Percentiles rank a stretch among this genome's conserved stretches.
Evolutionary conservation across 805 yeast genomes (phyloP).

Genomic region (Hyphopichia homilentoma): DNA sequence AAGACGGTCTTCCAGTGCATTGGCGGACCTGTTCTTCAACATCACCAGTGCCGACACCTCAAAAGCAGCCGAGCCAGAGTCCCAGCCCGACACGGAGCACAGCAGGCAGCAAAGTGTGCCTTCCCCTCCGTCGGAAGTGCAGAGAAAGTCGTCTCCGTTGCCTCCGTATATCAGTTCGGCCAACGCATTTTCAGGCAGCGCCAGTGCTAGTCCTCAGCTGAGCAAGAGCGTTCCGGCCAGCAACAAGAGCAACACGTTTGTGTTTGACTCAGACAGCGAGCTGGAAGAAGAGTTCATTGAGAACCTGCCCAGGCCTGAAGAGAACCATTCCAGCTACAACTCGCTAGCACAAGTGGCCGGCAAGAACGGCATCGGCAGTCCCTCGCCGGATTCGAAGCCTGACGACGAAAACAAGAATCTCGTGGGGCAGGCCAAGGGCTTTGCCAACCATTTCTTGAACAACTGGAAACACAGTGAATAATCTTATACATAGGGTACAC

Average conservation of each 20-base stretch:
- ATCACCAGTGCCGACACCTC: too few relatives aligned
- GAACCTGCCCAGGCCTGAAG: conserved; percentile 8
- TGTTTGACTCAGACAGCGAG: conserved; percentile 35
- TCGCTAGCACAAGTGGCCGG: conserved; percentile 53
- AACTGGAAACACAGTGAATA: conserved; percentile 15
- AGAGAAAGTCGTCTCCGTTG: conserved; percentile 34
- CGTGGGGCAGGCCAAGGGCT: conserved; percentile 35
- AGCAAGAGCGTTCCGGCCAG: conserved; percentile 2
- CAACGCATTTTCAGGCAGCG: conserved; percentile 34
- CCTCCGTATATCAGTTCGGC: conserved; percentile 43
- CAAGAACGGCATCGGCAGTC: conserved; percentile 30
- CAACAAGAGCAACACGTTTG: conserved; percentile 23
- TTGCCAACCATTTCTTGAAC: conserved; percentile 31
- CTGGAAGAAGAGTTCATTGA: conserved; percentile 29
- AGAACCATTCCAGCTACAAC: conserved; percentile 33
- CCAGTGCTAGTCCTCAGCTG: conserved; percentile 22
- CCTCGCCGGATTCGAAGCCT: conserved; percentile 19
- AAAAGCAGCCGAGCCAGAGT: background rate
- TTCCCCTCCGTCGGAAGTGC: conserved; percentile 13
- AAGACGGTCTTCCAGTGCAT: conserved; percentile 10
- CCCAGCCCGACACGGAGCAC: background rate
- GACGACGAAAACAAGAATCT: conserved; percentile 12
- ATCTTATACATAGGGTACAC: too few relatives aligned
- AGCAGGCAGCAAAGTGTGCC: background rate
- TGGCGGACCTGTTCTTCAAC: conserved; percentile 19